phyloP scores from a whole-genome alignment of 768 basidiomycete species.

The Calocera viscosa region DNA sequence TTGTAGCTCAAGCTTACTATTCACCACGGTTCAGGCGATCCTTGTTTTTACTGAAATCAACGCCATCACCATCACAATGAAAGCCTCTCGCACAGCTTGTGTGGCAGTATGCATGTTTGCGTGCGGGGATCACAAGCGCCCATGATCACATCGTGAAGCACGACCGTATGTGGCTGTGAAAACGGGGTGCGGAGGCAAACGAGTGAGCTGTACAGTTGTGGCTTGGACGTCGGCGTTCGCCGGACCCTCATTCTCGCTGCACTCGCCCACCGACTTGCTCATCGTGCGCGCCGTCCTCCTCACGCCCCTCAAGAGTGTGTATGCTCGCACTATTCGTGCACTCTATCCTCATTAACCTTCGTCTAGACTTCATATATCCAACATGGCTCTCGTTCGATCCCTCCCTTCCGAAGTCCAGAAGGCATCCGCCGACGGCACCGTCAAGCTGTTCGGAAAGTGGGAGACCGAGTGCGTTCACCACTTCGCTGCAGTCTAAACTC shows the following conservation, averaged over 20 bases:
- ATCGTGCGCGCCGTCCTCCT: background rate
- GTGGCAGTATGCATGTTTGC: too few relatives aligned
- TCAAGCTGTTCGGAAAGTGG: constrained; percentile 99
- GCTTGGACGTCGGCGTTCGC: background rate
- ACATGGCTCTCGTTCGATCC: background rate
- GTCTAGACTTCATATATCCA: background rate
- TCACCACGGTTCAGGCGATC: too few relatives aligned
- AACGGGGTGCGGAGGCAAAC: background rate
- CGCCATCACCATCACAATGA: too few relatives aligned
- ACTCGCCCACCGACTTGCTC: background rate
- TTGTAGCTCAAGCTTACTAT: too few relatives aligned
- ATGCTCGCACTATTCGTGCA: background rate
- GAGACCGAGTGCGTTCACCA: constrained; percentile 65
- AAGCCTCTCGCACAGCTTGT: too few relatives aligned
- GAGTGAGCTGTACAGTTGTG: constrained; percentile 1
- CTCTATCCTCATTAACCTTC: background rate
- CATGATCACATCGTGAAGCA: too few relatives aligned
- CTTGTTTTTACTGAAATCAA: too few relatives aligned
- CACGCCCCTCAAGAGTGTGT: background rate
- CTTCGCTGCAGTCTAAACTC: background rate
- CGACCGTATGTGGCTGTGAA: too few relatives aligned
- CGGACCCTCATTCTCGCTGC: background rate
- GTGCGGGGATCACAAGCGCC: too few relatives aligned
- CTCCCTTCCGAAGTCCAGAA: background rate
- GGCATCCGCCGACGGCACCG: constrained; percentile 31